A percentile compares a stretch with the other conserved stretches of the same genome.
Conservation (phyloP, 768 basidiomycete species). For the Coprinellus aureogranulatus region DNA sequence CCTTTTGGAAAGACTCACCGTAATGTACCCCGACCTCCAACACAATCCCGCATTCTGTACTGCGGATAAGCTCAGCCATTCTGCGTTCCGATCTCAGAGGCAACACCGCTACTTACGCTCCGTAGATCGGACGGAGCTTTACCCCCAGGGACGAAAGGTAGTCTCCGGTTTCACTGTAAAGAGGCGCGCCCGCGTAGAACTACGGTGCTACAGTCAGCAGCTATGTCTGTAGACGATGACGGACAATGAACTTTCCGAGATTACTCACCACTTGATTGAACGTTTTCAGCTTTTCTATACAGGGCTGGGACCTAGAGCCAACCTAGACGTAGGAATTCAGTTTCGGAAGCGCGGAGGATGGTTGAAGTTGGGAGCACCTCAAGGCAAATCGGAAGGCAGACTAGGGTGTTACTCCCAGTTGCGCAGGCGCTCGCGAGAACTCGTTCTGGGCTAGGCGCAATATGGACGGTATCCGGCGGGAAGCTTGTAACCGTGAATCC, state of each 20-base stretch:
- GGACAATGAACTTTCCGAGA: too few relatives aligned
- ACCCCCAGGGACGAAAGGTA: slow-evolving; percentile 14
- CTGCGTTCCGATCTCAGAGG: neutral
- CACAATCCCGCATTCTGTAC: slow-evolving; percentile 18
- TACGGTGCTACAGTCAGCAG: too few relatives aligned
- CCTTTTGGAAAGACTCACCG: neutral
- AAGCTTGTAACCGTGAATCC: slow-evolving; percentile 24
- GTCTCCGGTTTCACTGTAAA: slow-evolving; percentile 25
- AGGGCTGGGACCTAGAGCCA: slow-evolving; percentile 16
- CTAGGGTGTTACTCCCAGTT: slow-evolving; percentile 6
- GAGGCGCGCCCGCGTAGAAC: slow-evolving; percentile 23
- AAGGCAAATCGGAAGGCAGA: slow-evolving; percentile 18
- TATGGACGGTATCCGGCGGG: slow-evolving; percentile 14
- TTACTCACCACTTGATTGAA: slow-evolving; percentile 20
- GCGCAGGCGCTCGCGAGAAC: slow-evolving; percentile 11
- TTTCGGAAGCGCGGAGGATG: too few relatives aligned
- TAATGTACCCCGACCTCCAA: neutral
- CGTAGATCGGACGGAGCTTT: slow-evolving; percentile 30
- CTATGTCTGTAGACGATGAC: too few relatives aligned
- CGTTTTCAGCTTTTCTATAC: slow-evolving; percentile 15
- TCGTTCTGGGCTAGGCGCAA: slow-evolving; percentile 14
- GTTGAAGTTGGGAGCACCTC: too few relatives aligned
- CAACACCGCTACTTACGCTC: slow-evolving; percentile 26
- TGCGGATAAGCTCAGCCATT: neutral
- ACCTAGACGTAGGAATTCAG: too few relatives aligned